Evolutionary conservation across 305 asterid genomes (phyloP), one percentile per base, ranked within the genome.

Genomic region (Fraxinus xanthoxyloides): DNA sequence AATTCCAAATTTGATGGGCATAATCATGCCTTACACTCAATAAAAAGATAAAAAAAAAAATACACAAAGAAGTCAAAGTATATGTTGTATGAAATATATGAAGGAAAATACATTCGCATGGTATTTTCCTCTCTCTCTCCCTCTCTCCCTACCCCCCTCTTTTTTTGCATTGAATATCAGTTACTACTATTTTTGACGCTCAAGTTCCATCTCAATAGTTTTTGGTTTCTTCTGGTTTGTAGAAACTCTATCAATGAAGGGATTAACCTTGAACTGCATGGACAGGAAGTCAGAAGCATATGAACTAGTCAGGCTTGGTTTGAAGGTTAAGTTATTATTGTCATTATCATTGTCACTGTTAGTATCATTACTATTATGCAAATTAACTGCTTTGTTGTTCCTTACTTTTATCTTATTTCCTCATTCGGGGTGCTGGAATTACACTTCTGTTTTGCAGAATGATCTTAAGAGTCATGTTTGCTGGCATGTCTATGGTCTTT

Each of bases 401-500:
- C 10, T 67, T 67, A 67, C 21, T 3, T 65, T 10, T 67, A 67
- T 67, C 38, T 67, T 67, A 30, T 28, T 67, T 67, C 74, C 74
- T 28, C 74, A 28, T 67, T 67, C n/a, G n/a, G n/a, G n/a, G n/a
- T n/a, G 77, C 77, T 76, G 69, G 32, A 19, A 85, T 77, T 75
- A 85, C 83, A 76, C 81, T 86, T 87, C 28, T 43, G 51, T 72
- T 82, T 81, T 91, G 93, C 97, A 97, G 99, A 97, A 97, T 95
- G 98, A 97, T 87, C 95, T 97, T 35, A 97, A 97, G 91, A 97
- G 99, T 88, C 99, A 97, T 89, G 97, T 97, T 76, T 97, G 99
- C 89, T 97, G 99, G 99, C 99, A 97, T 85, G 99, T 97, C 38
- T 97, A 92, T 86, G 99, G 99, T 76, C 99, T 97, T 83, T 88